Base-by-base conservation (phyloP, 345 rosid species). In the Capsella bursapastoris region DNA sequence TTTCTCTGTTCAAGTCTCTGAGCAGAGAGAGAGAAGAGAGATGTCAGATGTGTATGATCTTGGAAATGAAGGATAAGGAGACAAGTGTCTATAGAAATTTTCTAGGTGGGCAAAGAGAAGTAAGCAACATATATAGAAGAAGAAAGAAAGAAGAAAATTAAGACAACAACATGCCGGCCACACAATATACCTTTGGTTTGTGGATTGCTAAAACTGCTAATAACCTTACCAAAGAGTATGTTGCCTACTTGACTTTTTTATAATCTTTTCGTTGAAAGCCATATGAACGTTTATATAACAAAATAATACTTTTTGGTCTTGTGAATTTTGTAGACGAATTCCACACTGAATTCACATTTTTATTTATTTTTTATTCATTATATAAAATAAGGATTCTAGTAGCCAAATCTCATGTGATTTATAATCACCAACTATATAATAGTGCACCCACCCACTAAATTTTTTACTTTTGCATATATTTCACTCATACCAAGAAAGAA, bases 121-220 rank as follows among this genome's bases (percentile, higher is more conserved):
- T 8, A 47, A 48, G 61, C 3, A 47, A 63, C 58, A 69, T 70
- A 76, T 70, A 70, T 63, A 63, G 75, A 56, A 56, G 27, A 40
- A 61, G 48, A 43, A 41, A 41, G 68, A 40, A 40, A 29, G 62
- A 68, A 28, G 41, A 57, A 74, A 38, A 13, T 5, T 0, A 67
- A 68, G 47, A 70, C 66, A 76, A 70, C 66, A 76, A 47, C 80
- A 76, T 76, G 80, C 75, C 47, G 75, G 66, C 80, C 75, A 76
- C 75, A 50, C 71, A 76, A 70, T 35, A 64, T 35, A 64, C 27
- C 40, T 58, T 70, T 2, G 14, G 71, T 69, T 45, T 66, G 70
- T 76, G 75, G 75, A 75, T 60, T 75, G 60, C 50, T 43, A 68
- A 51, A 75, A 22, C 8, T 60, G 28, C 73, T 67, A 15, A 60